A percentile compares a stretch with the other conserved stretches of the same genome.
phyloP scores from a whole-genome alignment of 202 grass and related monocot species.

The Saccharum hybrid region DNA sequence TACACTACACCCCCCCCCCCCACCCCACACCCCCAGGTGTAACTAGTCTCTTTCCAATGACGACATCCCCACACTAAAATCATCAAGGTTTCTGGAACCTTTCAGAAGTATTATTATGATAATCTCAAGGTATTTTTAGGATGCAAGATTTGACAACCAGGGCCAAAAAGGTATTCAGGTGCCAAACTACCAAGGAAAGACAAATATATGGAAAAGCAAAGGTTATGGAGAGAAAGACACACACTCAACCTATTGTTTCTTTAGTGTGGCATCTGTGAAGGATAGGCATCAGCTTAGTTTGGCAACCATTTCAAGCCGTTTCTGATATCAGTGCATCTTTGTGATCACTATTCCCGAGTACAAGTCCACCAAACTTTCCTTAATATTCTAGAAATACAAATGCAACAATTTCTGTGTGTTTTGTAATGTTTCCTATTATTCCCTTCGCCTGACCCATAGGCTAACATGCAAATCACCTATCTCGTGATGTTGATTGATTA shows the following conservation, averaged over 20 bases:
- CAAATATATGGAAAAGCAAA: not conserved
- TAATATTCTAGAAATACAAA: not conserved
- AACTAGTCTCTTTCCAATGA: not conserved
- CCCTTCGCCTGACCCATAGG: not conserved
- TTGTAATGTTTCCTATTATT: not conserved
- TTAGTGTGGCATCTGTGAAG: not conserved
- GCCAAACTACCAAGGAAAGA: not conserved
- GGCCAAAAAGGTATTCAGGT: not conserved
- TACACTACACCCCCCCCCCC: not conserved
- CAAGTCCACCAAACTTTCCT: not conserved
- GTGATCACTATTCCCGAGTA: not conserved
- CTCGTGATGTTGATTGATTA: not conserved
- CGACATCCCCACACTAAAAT: not conserved
- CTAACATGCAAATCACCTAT: slow-evolving; percentile 5
- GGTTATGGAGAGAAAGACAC: not conserved
- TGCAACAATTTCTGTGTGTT: not conserved
- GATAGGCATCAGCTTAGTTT: slow-evolving; percentile 2
- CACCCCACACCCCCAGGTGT: not conserved
- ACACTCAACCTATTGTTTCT: not conserved
- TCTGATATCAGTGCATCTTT: not conserved
- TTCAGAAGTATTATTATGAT: not conserved
- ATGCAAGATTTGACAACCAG: not conserved
- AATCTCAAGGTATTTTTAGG: not conserved
- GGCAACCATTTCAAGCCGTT: not conserved
- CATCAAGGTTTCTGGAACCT: not conserved